These are phyloP conservation scores for Neocatenulostroma microsporum DNA, from an alignment of 2,329 filamentous ascomycete species.

Conservation along the genomic window DNA sequence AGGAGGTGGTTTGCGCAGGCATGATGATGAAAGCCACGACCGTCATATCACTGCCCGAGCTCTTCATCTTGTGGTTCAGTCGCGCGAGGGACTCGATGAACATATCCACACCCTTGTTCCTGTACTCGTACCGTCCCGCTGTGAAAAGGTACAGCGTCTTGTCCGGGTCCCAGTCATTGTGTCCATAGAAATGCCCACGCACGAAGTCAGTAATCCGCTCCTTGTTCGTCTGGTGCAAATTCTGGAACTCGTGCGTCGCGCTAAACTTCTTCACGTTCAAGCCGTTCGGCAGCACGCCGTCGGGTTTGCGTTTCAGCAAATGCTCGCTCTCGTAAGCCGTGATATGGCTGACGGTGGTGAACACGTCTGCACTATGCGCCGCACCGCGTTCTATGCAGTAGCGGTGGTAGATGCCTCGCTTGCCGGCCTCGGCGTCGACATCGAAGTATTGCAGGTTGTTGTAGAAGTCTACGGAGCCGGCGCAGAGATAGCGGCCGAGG, in stretches of 20 bases:
- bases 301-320: constrained; percentile 91
- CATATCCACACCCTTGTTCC: constrained; percentile 99
- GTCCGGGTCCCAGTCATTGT: constrained; percentile 93
- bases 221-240: constrained; percentile 91
- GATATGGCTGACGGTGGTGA: constrained; percentile 97
- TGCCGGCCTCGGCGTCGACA: constrained; percentile 91
- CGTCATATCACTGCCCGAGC: constrained; percentile 75
- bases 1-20: constrained; percentile 89
- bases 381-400: constrained; percentile 97
- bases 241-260: constrained; percentile 97
- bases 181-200: constrained; percentile 94
- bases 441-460: constrained; percentile 98
- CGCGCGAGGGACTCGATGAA: constrained; percentile 95
- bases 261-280: constrained; percentile 98
- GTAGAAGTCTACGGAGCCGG: constrained; percentile 97
- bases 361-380: constrained; percentile 87
- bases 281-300: constrained; percentile 92
- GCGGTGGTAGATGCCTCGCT: constrained; percentile 95
- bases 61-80: constrained; percentile 87
- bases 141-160: constrained; percentile 99
- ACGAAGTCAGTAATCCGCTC: constrained; percentile 98
- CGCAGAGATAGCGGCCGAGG: constrained; percentile 90
- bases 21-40: constrained; percentile 98
- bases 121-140: constrained; percentile 90
- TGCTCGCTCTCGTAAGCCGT: constrained; percentile 98